phyloP scores from a whole-genome alignment of 2,329 filamentous ascomycete genomes.

The Bipolaris sorokiniana region DNA sequence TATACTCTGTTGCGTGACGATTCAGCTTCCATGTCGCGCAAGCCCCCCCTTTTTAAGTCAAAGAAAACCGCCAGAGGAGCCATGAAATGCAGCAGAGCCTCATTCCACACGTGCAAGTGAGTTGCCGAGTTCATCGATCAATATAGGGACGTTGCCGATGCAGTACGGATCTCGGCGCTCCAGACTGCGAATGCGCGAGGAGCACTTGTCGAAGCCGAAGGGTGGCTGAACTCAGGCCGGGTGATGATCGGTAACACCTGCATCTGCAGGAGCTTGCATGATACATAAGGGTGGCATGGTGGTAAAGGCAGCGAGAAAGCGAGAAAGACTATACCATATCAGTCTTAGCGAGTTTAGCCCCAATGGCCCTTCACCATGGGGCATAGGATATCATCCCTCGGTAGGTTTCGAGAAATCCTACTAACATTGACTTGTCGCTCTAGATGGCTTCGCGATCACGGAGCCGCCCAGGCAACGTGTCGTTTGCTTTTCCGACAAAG shows the following conservation, averaged over 20 bases:
- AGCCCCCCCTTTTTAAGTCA: not conserved
- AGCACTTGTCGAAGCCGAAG: not conserved
- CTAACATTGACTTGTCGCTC: not conserved
- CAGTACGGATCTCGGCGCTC: not conserved
- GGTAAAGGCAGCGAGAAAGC: too few species aligned
- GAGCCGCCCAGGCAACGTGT: not conserved
- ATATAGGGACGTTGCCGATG: not conserved
- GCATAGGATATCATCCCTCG: not conserved
- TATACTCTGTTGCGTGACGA: not conserved
- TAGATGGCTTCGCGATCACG: not conserved
- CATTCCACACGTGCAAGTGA: not conserved
- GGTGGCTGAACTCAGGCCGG: not conserved
- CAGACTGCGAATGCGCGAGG: not conserved
- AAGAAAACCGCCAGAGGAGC: not conserved
- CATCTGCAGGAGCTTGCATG: not conserved
- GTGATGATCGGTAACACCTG: not conserved
- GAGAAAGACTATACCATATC: too few species aligned
- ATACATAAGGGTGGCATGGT: too few species aligned
- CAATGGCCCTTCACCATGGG: not conserved
- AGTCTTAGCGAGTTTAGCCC: too few species aligned
- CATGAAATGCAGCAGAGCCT: slow-evolving; percentile 1
- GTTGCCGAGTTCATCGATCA: not conserved
- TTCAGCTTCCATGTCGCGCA: not conserved
- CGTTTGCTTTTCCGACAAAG: not conserved
- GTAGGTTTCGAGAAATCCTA: not conserved